Evolutionary conservation across 2,329 filamentous ascomycete species (phyloP).

Genomic region (Aspergillus oerlinghausenensis): DNA sequence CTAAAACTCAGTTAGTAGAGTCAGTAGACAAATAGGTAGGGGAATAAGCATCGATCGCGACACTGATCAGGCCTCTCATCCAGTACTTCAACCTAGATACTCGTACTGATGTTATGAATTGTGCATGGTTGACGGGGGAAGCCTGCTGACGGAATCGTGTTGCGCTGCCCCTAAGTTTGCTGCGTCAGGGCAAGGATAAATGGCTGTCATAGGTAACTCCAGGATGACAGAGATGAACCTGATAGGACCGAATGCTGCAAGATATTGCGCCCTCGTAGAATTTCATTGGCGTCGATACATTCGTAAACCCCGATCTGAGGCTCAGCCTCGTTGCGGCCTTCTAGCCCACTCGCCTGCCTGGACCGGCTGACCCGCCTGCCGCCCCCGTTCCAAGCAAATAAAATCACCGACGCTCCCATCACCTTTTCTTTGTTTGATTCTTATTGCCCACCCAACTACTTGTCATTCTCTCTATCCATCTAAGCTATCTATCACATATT

Average conservation of each 20-base stretch:
- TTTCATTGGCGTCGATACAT: not conserved
- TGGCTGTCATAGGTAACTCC: not conserved
- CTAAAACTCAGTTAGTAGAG: not conserved
- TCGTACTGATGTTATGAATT: not conserved
- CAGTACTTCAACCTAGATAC: not conserved
- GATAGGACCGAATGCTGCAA: not conserved
- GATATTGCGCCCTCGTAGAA: not conserved
- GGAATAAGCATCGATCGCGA: not conserved
- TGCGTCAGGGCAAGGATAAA: not conserved
- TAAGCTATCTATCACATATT: not conserved
- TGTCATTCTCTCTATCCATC: conserved; percentile 1
- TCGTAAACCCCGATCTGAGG: not conserved
- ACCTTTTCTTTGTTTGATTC: not conserved
- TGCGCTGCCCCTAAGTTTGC: not conserved
- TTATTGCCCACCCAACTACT: conserved; percentile 3
- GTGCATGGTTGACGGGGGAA: not conserved
- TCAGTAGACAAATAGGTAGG: not conserved
- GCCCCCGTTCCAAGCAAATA: not conserved
- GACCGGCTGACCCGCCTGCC: not conserved
- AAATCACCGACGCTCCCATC: not conserved
- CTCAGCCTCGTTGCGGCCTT: conserved; percentile 11
- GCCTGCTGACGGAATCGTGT: not conserved
- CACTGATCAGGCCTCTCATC: not conserved
- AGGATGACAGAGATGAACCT: not conserved
- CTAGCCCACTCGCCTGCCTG: not conserved